phyloP scores from a whole-genome alignment of 2,329 filamentous ascomycete genomes.

The Colletotrichum ledebouriae region DNA sequence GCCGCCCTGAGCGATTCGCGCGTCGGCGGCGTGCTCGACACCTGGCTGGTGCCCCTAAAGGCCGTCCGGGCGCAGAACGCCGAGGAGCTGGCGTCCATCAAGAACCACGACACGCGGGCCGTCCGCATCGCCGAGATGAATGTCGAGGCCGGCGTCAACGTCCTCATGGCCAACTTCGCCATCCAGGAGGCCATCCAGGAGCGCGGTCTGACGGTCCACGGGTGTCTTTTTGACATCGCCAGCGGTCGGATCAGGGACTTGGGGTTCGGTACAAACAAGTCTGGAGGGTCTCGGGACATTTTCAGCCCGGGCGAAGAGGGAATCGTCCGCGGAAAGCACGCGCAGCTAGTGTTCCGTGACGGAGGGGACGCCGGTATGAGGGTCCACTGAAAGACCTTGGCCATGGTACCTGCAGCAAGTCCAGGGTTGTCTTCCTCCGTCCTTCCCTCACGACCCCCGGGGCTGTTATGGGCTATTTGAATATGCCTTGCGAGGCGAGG shows the following conservation, averaged over 20 bases:
- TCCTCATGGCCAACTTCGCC: slow-evolving; percentile 76
- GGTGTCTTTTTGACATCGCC: slow-evolving; percentile 78
- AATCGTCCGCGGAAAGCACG: slow-evolving; percentile 63
- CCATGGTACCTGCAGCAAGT: no score
- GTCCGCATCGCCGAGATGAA: slow-evolving; percentile 81
- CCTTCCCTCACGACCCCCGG: background rate
- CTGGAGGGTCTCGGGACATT: slow-evolving; percentile 30
- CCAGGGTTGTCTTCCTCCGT: no score
- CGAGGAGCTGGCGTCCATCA: slow-evolving; percentile 67
- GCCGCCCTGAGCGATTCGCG: slow-evolving; percentile 65
- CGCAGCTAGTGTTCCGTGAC: slow-evolving; percentile 63
- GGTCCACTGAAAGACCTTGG: slow-evolving; percentile 37
- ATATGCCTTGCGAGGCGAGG: no score
- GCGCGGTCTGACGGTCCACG: slow-evolving; percentile 80
- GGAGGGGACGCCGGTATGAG: slow-evolving; percentile 54
- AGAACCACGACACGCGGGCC: slow-evolving; percentile 66
- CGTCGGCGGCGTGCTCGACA: slow-evolving; percentile 67
- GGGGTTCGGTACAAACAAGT: slow-evolving; percentile 55
- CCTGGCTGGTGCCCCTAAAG: slow-evolving; percentile 67
- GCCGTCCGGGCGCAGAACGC: slow-evolving; percentile 60
- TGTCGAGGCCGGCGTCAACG: slow-evolving; percentile 76
- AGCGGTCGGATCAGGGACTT: slow-evolving; percentile 64
- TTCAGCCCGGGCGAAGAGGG: slow-evolving; percentile 45
- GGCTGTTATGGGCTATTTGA: no score
- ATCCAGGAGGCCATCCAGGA: slow-evolving; percentile 79